Conservation (phyloP, 176 grass and related monocot genomes). For the Alopecurus myosuroides region DNA sequence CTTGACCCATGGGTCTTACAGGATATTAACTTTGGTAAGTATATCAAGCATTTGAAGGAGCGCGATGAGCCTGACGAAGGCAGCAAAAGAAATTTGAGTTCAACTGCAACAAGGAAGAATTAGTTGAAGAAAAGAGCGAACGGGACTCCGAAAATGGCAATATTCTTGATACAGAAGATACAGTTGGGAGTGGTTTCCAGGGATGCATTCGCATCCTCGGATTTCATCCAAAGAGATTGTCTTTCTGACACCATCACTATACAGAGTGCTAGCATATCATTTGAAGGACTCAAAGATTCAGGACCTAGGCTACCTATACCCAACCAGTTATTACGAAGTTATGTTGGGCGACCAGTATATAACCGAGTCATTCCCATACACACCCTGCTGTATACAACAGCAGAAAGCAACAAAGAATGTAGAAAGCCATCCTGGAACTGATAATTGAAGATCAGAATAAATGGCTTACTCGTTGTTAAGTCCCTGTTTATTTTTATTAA, state of each 20-base stretch:
- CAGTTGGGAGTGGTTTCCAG: fast-evolving
- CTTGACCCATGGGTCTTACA: background rate
- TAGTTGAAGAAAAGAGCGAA: background rate
- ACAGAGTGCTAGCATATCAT: background rate
- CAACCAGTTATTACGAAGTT: background rate
- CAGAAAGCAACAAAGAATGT: background rate
- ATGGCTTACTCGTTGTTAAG: background rate
- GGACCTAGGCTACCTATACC: background rate
- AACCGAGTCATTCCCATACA: background rate
- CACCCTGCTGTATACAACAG: background rate
- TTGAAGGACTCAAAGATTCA: background rate
- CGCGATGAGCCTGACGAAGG: background rate
- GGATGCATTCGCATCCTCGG: background rate
- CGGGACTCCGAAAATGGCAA: background rate
- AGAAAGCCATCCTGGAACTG: background rate
- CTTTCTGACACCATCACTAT: background rate
- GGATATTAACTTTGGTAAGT: background rate
- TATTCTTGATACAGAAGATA: background rate
- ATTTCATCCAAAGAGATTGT: background rate
- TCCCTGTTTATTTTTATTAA: too few relatives aligned
- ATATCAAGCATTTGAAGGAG: background rate
- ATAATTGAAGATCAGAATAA: background rate
- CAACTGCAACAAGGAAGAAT: background rate
- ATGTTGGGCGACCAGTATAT: background rate
- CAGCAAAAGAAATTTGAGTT: background rate